Conservation (phyloP, 352 stramenopile species). For the Phytophthora sojae region DNA sequence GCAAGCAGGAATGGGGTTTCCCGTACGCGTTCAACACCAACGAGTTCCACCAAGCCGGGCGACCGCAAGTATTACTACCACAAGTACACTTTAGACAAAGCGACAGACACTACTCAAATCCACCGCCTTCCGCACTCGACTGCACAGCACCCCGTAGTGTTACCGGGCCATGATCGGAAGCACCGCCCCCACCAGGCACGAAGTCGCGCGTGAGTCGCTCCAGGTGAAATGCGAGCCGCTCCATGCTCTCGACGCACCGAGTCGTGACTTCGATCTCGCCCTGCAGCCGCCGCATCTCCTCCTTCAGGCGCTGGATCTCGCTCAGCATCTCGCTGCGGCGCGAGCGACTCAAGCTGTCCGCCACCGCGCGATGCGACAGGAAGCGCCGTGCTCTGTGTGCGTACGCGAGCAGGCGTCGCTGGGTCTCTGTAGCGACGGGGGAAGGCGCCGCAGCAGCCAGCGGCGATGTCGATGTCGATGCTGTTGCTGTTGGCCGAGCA, state of each 20-base stretch:
- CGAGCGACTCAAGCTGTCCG: slow-evolving; percentile 28
- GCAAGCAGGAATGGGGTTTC: too few species aligned
- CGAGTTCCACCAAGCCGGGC: neutral
- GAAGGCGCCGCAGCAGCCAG: neutral
- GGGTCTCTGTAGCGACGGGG: slow-evolving; percentile 14
- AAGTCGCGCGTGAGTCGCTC: slow-evolving; percentile 39
- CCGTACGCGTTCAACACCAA: neutral
- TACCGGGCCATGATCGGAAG: neutral
- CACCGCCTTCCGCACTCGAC: neutral
- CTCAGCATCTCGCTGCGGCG: slow-evolving; percentile 46
- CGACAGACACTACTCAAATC: neutral
- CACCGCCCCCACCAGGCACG: neutral
- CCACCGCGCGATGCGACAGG: slow-evolving; percentile 25
- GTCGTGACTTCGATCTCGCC: slow-evolving; percentile 47
- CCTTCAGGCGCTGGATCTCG: slow-evolving; percentile 45
- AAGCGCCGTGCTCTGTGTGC: slow-evolving; percentile 34
- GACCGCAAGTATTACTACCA: neutral
- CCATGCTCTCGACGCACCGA: slow-evolving; percentile 46
- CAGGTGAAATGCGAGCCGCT: slow-evolving; percentile 46
- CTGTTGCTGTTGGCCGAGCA: neutral
- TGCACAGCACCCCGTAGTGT: neutral
- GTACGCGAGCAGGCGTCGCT: slow-evolving; percentile 28
- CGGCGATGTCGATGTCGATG: neutral
- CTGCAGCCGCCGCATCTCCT: slow-evolving; percentile 39
- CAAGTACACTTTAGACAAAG: neutral